Percentiles rank a stretch among this genome's conserved stretches.
These are phyloP conservation scores for Leishmania amazonensis DNA, from an alignment of 208 protist genomes.

Conservation along the genomic window DNA sequence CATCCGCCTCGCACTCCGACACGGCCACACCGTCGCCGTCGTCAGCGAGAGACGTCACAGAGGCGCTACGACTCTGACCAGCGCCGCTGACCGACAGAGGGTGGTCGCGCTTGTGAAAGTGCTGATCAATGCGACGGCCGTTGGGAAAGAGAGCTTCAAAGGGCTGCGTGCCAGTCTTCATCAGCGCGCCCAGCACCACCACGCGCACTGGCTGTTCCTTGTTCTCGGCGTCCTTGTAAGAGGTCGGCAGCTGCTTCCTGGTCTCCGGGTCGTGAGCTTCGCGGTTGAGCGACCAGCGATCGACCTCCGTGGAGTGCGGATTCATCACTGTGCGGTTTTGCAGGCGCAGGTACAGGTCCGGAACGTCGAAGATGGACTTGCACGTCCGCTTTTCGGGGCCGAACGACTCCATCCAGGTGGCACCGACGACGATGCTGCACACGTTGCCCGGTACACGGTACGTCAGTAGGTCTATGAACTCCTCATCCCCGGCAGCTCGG, in stretches of 20 bases:
- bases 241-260: slow-evolving; percentile 20
- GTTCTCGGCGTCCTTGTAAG: slow-evolving; percentile 21
- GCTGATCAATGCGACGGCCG: slow-evolving; percentile 44
- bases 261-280: slow-evolving; percentile 24
- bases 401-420: slow-evolving; percentile 63
- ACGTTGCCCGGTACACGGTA: slow-evolving; percentile 61
- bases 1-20: slow-evolving; percentile 22
- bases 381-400: slow-evolving; percentile 18
- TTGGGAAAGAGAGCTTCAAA: slow-evolving; percentile 43
- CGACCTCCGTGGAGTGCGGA: slow-evolving; percentile 67
- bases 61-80: slow-evolving; percentile 6
- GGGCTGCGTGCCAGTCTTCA: slow-evolving; percentile 48
- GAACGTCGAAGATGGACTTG: slow-evolving; percentile 63
- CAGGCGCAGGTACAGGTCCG: slow-evolving; percentile 68
- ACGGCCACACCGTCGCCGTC: background rate
- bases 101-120: slow-evolving; percentile 27
- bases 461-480: slow-evolving; percentile 75
- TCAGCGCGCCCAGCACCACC: slow-evolving; percentile 55
- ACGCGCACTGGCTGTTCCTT: slow-evolving; percentile 44
- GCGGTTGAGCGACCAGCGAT: slow-evolving; percentile 65
- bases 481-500: slow-evolving; percentile 53
- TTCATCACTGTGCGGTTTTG: slow-evolving; percentile 75
- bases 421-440: slow-evolving; percentile 60
- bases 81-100: slow-evolving; percentile 1
- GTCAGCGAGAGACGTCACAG: slow-evolving; percentile 9